phyloP scores from a whole-genome alignment of 805 yeast genomes.

The Saccharomycopsis selenospora region DNA sequence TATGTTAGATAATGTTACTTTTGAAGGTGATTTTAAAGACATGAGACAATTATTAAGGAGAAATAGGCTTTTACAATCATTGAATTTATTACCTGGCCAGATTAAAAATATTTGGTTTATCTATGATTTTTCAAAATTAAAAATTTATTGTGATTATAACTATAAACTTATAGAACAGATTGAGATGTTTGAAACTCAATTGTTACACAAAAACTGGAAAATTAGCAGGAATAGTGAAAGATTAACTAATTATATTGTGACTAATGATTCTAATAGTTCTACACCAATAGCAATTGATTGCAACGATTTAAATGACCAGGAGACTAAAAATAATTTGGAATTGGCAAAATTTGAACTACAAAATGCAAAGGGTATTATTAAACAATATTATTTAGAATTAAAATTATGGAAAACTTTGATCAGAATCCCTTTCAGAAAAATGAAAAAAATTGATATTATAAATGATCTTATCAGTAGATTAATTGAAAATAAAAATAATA shows the following conservation, averaged over 20 bases:
- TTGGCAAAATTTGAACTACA: neutral
- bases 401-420: neutral
- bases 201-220: slow-evolving; percentile 23
- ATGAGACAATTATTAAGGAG: slow-evolving; percentile 17
- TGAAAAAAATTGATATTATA: neutral
- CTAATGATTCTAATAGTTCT: slow-evolving; percentile 1
- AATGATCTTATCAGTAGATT: slow-evolving; percentile 4
- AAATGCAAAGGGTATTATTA: neutral
- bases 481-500: slow-evolving; percentile 4
- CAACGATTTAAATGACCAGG: neutral
- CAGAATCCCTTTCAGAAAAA: neutral
- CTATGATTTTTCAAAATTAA: slow-evolving; percentile 36
- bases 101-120: slow-evolving; percentile 56
- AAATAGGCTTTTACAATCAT: slow-evolving; percentile 22
- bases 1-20: slow-evolving; percentile 33
- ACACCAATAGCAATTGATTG: slow-evolving; percentile 1
- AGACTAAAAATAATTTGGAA: neutral
- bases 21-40: slow-evolving; percentile 14
- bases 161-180: slow-evolving; percentile 27
- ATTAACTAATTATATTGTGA: neutral
- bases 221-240: slow-evolving; percentile 8
- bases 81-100: slow-evolving; percentile 42
- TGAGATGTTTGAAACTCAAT: slow-evolving; percentile 35
- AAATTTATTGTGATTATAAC: slow-evolving; percentile 28
- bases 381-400: neutral